Percentiles rank a stretch among this genome's conserved stretches.
Evolutionary conservation across 1,284 basidiomycete species (phyloP).

Genomic region (Papiliotrema laurentii): DNA sequence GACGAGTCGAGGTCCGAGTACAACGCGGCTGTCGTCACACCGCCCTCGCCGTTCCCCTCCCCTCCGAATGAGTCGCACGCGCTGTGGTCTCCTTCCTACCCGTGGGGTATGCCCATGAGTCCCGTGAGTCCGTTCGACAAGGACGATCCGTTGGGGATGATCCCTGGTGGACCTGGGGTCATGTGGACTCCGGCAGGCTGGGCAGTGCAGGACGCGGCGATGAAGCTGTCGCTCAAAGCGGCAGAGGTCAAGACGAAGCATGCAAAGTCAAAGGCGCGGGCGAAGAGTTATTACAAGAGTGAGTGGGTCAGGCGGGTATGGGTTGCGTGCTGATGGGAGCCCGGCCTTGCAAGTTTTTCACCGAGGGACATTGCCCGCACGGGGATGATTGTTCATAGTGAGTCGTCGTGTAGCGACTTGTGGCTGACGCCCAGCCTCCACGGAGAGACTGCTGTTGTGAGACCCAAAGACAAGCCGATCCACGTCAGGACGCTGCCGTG

Average conservation of each 20-base stretch:
- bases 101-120: constrained; percentile 40
- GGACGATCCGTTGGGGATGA: constrained; percentile 6
- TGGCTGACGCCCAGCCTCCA: neutral
- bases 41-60: neutral
- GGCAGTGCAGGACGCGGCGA: constrained; percentile 38
- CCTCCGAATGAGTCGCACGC: neutral
- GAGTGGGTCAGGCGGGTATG: too few relatives aligned
- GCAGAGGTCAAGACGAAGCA: constrained; percentile 18
- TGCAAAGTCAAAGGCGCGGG: constrained; percentile 9
- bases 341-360: constrained; percentile 39
- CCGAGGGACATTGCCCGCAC: constrained; percentile 39
- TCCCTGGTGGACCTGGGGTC: constrained; percentile 27
- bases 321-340: constrained; percentile 19
- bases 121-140: constrained; percentile 8
- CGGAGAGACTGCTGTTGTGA: neutral
- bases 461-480: neutral
- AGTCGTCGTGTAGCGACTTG: constrained; percentile 9
- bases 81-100: constrained; percentile 14
- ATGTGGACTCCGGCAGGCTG: constrained; percentile 42
- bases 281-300: constrained; percentile 39
- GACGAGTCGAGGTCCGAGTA: constrained; percentile 4
- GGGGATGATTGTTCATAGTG: constrained; percentile 44
- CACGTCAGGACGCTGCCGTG: constrained; percentile 24
- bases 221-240: constrained; percentile 25
- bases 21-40: neutral